These are phyloP conservation scores for Polytrichum formosum DNA, from an alignment of 225 moss, liverwort and hornwort genomes.

Conservation along the genomic window DNA sequence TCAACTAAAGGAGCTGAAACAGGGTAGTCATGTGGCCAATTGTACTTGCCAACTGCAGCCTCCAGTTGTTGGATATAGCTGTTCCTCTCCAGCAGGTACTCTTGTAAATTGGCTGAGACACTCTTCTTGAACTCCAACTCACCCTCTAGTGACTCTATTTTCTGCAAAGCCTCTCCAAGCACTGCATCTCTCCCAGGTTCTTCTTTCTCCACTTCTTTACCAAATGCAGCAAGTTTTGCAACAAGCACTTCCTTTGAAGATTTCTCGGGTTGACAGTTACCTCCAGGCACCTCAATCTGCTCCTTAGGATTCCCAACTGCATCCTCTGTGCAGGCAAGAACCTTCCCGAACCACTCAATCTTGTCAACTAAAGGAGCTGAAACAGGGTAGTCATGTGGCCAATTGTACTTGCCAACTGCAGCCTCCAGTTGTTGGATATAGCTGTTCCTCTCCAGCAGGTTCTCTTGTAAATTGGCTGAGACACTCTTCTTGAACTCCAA, in stretches of 20 bases:
- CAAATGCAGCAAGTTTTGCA: background rate
- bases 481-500: background rate
- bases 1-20: background rate
- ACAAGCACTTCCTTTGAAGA: constrained; percentile 14
- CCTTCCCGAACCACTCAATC: background rate
- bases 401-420: background rate
- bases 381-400: background rate
- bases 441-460: background rate
- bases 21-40: background rate
- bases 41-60: background rate
- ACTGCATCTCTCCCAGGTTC: background rate
- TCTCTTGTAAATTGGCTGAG: background rate
- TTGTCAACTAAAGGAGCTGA: background rate
- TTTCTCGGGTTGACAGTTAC: background rate
- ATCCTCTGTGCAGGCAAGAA: constrained; percentile 19
- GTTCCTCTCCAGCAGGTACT: background rate
- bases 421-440: background rate
- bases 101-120: background rate
- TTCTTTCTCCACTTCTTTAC: background rate
- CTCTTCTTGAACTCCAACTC: constrained; percentile 1
- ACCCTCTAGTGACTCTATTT: background rate
- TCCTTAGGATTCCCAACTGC: constrained; percentile 10
- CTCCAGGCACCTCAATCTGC: background rate
- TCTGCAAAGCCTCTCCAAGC: background rate
- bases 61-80: constrained; percentile 1